phyloP scores from a whole-genome alignment of 1,284 basidiomycete species.

The Peniophora sp. region DNA sequence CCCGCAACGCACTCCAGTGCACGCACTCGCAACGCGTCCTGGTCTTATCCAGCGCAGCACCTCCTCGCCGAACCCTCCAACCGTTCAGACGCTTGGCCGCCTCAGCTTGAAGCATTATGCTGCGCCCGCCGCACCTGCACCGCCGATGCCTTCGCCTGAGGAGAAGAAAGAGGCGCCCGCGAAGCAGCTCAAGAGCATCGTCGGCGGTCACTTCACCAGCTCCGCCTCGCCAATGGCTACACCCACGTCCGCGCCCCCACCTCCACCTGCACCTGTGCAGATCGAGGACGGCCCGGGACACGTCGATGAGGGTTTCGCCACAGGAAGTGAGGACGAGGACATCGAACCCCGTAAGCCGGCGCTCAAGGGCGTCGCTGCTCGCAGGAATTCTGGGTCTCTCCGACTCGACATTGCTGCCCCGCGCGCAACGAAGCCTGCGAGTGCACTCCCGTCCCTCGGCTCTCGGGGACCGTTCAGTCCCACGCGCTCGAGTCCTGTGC shows the following conservation, averaged over 20 bases:
- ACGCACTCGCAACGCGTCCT: constrained; percentile 10
- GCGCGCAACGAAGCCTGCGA: constrained; percentile 6
- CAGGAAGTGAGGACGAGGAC: constrained; percentile 10
- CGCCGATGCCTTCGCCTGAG: not conserved
- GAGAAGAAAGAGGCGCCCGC: too few species aligned
- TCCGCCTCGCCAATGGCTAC: constrained; percentile 6
- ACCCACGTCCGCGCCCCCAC: not conserved
- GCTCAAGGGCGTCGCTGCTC: not conserved
- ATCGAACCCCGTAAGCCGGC: constrained; percentile 2
- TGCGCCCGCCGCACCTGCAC: constrained; percentile 4
- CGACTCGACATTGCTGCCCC: constrained; percentile 7
- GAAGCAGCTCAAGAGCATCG: not conserved
- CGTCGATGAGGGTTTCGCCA: constrained; percentile 9
- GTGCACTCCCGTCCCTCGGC: not conserved
- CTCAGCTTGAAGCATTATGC: constrained; percentile 13
- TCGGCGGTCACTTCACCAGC: constrained; percentile 1
- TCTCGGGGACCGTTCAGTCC: constrained; percentile 9
- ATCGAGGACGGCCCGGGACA: not conserved
- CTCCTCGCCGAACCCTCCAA: constrained; percentile 15
- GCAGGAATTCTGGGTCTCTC: constrained; percentile 4
- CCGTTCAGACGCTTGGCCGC: constrained; percentile 6
- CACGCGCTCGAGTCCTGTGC: not conserved
- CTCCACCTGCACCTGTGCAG: too few species aligned
- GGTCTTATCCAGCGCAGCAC: constrained; percentile 13
- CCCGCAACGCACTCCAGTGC: constrained; percentile 1